Evolutionary conservation across 2,329 filamentous ascomycete species (phyloP).

Genomic region (Cladosporium sp.): DNA sequence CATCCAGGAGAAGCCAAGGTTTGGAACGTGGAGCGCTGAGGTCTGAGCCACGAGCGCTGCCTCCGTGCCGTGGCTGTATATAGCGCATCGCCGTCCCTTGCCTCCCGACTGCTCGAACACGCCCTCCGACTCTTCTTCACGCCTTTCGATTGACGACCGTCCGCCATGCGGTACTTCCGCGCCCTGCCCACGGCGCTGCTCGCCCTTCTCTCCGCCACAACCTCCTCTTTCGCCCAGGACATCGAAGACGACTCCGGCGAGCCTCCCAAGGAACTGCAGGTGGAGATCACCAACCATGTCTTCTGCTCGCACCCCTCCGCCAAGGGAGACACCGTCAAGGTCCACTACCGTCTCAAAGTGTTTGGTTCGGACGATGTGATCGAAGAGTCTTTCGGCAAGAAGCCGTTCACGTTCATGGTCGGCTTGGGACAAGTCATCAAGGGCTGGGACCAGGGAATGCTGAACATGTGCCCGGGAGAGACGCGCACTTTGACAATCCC

Average conservation of each 20-base stretch:
- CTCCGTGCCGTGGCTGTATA: slow-evolving; percentile 1
- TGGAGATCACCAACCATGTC: slow-evolving; percentile 8
- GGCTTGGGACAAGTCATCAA: slow-evolving; percentile 88
- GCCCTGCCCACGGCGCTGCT: slow-evolving; percentile 36
- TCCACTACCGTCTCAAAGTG: slow-evolving; percentile 86
- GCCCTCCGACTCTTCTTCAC: not conserved
- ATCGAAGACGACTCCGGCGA: slow-evolving; percentile 55
- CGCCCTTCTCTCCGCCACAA: slow-evolving; percentile 48
- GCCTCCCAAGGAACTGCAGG: slow-evolving; percentile 25
- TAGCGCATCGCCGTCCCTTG: not conserved
- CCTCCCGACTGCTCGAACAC: not conserved
- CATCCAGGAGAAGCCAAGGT: slow-evolving; percentile 5
- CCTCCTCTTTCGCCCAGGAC: slow-evolving; percentile 36
- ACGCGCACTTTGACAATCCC: slow-evolving; percentile 88
- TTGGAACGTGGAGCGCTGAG: not conserved
- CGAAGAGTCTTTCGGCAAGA: slow-evolving; percentile 66
- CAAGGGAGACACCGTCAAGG: slow-evolving; percentile 70
- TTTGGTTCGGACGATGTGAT: slow-evolving; percentile 58
- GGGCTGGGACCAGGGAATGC: slow-evolving; percentile 88
- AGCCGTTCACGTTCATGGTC: slow-evolving; percentile 75
- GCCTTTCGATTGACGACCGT: not conserved
- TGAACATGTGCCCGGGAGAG: slow-evolving; percentile 96
- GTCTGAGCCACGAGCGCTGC: slow-evolving; percentile 5
- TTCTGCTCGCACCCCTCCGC: slow-evolving; percentile 4
- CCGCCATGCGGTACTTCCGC: slow-evolving; percentile 21